Conservation (phyloP, 371 early-diverging fungal genomes). For the Fennellomyces sp. region DNA sequence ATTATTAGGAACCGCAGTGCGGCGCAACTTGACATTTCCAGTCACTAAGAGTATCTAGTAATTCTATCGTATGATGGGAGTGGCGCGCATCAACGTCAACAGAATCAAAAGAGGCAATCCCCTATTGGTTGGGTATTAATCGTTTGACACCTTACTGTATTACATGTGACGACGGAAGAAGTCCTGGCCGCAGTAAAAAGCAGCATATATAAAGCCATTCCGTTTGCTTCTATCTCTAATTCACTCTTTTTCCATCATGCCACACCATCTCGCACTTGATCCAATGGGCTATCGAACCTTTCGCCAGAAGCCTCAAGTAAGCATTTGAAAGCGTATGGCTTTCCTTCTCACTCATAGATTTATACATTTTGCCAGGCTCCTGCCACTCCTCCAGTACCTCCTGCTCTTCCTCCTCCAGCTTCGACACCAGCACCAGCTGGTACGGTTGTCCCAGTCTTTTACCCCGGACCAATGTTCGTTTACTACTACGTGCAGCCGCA, state of each 20-base stretch:
- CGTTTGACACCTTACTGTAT: too few relatives aligned
- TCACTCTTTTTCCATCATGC: background rate
- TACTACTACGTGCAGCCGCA: background rate
- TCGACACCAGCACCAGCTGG: background rate
- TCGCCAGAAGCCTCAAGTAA: background rate
- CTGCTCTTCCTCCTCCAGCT: background rate
- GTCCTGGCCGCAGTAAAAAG: too few relatives aligned
- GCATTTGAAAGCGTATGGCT: background rate
- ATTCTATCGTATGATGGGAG: too few relatives aligned
- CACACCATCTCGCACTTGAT: background rate
- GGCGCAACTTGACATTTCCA: too few relatives aligned
- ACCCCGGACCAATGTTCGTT: background rate
- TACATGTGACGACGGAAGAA: too few relatives aligned
- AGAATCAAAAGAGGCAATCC: too few relatives aligned
- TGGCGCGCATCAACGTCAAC: too few relatives aligned
- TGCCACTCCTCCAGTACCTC: background rate
- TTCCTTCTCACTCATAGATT: background rate
- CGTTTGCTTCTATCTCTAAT: background rate
- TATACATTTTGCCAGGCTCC: background rate
- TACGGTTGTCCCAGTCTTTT: background rate
- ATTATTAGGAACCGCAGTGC: too few relatives aligned
- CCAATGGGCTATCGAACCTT: conserved; percentile 1
- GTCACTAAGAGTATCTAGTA: too few relatives aligned
- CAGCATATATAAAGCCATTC: background rate
- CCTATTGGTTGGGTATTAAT: too few relatives aligned